Evolutionary conservation across 208 protist genomes (phyloP).

Genomic region (Blastocrithidia nonstop): DNA sequence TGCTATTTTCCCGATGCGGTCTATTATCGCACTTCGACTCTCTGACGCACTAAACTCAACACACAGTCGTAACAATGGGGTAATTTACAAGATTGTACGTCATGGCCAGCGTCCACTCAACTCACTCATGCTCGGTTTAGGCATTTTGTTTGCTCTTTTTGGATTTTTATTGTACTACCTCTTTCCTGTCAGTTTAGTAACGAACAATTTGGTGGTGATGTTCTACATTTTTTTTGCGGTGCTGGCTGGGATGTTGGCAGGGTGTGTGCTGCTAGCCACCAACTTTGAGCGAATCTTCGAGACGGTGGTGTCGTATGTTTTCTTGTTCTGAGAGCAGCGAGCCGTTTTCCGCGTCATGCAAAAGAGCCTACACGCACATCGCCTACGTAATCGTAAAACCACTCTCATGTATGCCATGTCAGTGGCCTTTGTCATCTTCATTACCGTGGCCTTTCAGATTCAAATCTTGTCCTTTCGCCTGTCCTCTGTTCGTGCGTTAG

Average conservation of each 20-base stretch:
- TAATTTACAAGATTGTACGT: conserved; percentile 62
- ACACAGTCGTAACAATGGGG: conserved; percentile 24
- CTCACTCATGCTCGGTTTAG: conserved; percentile 32
- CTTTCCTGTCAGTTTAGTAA: conserved; percentile 77
- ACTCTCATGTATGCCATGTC: conserved; percentile 90
- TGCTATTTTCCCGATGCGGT: conserved; percentile 80
- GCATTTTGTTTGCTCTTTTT: conserved; percentile 30
- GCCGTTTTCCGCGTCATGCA: conserved; percentile 46
- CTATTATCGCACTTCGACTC: conserved; percentile 59
- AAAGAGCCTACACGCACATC: conserved; percentile 88
- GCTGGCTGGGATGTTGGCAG: conserved; percentile 81
- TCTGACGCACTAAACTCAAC: conserved; percentile 77
- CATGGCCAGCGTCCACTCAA: conserved; percentile 10
- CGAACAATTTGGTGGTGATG: conserved; percentile 74
- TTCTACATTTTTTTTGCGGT: conserved; percentile 91
- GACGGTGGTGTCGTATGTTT: conserved; percentile 16
- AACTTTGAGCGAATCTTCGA: conserved; percentile 85
- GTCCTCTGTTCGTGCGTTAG: conserved; percentile 7
- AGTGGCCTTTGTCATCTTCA: conserved; percentile 89
- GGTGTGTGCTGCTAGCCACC: conserved; percentile 71
- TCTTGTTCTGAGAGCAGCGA: conserved; percentile 84
- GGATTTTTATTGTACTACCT: conserved; percentile 88
- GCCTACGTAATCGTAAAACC: conserved; percentile 88
- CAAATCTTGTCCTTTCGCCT: conserved; percentile 43
- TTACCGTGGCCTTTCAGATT: conserved; percentile 73